Base-by-base conservation (phyloP, 345 rosid species). In the Kernera saxatilis region DNA sequence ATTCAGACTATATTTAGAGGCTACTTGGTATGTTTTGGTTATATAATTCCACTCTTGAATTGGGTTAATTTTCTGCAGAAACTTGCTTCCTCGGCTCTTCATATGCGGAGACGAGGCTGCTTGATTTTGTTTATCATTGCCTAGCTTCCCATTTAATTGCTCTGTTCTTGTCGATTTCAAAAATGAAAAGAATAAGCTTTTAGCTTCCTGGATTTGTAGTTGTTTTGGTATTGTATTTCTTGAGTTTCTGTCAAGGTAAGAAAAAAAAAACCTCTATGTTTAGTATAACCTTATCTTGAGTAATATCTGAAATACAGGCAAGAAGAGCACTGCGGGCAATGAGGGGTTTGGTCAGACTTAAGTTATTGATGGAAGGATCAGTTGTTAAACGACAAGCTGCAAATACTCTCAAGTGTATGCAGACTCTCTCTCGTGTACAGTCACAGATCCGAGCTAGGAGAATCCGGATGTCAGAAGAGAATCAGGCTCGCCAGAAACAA, bases 1-100 rank as follows among this genome's bases (percentile, higher is more conserved):
- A 89, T 94, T 80, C 99, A 94, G 82, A 87, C 93, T 32, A 78
- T 93, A 21, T 89, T 92, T 76, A 85, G 98, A 65, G 93, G 92
- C 40, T 88, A 89, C 62, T 55, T 85, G 98, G 99, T 87, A 79
- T 39, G 80, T 52, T 45, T 49, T 27, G 6, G n/a, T 30, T 46
- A 17, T 69, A 12, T 19, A 15, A 46, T 39, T 1, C 10, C 13
- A 51, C 9, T 37, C 19, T 51, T 21, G n/a, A 11, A 12, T 17
- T 70, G 15, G 25, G 49, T 50, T 61, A 2, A 17, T 26, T 29
- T 0, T 52, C 37, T 32, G 54, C 3, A 18, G 22, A 53, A 40
- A 64, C 54, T 41, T 40, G 2, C 53, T 22, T 19, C 5, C 51
- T 61, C 5, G 0, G 29, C 12, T 48, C 15, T 30, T 30, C 65